These are phyloP conservation scores for Senecio squalidus DNA, from an alignment of 140 eudicot genomes.

Conservation along the genomic window DNA sequence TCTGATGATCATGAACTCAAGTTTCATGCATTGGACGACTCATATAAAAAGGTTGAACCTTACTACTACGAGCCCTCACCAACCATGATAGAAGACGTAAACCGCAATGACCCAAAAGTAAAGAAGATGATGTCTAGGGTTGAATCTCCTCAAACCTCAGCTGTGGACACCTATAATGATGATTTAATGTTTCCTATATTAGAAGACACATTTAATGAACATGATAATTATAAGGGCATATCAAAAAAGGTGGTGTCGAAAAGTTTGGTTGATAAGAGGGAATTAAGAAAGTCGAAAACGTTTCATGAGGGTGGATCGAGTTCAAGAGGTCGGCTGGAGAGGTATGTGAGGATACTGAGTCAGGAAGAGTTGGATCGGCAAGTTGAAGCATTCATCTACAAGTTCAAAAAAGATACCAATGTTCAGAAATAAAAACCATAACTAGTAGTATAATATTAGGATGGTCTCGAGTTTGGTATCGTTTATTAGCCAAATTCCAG, in stretches of 20 bases:
- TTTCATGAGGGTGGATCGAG: slow-evolving; percentile 23
- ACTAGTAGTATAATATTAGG: too few species aligned
- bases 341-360: slow-evolving; percentile 28
- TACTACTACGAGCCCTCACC: too few species aligned
- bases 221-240: too few species aligned
- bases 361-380: slow-evolving; percentile 28
- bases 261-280: slow-evolving; percentile 20
- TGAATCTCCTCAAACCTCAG: too few species aligned
- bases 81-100: too few species aligned
- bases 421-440: too few species aligned
- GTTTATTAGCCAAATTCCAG: too few species aligned
- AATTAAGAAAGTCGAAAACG: slow-evolving; percentile 29
- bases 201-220: not conserved
- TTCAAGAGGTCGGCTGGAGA: slow-evolving; percentile 15
- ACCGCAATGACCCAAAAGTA: too few species aligned
- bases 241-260: slow-evolving; percentile 2
- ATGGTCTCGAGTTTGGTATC: too few species aligned
- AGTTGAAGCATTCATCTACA: slow-evolving; percentile 28
- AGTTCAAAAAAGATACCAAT: slow-evolving; percentile 15
- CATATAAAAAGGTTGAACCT: slow-evolving; percentile 1
- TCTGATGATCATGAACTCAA: slow-evolving; percentile 4
- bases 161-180: too few species aligned
- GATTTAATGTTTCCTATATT: not conserved
- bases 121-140: too few species aligned
- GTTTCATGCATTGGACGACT: not conserved